phyloP scores from a whole-genome alignment of 192 early-diverging fungal species.

The Linnemannia elongata region DNA sequence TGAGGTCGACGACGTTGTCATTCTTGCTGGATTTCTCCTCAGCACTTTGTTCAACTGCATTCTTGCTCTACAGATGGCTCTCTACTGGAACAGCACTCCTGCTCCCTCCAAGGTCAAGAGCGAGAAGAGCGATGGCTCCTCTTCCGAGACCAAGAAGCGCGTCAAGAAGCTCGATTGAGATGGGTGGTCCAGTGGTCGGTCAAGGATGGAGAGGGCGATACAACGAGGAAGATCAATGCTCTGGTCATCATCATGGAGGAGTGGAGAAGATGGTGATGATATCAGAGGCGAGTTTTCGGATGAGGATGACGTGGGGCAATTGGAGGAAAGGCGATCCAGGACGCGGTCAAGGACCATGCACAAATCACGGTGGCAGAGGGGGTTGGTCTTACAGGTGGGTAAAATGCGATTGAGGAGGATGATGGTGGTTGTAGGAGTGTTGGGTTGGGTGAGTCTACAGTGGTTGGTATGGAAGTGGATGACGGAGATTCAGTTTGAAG shows the following conservation, averaged over 20 bases:
- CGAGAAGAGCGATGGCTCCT: slow-evolving; percentile 18
- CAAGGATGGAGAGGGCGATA: slow-evolving; percentile 28
- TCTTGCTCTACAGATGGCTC: slow-evolving; percentile 81
- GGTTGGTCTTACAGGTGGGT: slow-evolving; percentile 39
- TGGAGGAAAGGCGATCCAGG: slow-evolving; percentile 37
- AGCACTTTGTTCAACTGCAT: slow-evolving; percentile 84
- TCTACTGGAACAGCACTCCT: slow-evolving; percentile 75
- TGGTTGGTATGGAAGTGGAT: slow-evolving; percentile 47
- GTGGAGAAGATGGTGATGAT: not conserved
- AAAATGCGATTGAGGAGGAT: slow-evolving; percentile 21
- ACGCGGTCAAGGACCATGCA: slow-evolving; percentile 45
- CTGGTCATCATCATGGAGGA: slow-evolving; percentile 22
- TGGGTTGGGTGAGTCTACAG: slow-evolving; percentile 33
- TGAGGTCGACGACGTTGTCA: slow-evolving; percentile 87
- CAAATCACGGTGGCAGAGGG: slow-evolving; percentile 29
- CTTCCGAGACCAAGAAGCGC: slow-evolving; percentile 42
- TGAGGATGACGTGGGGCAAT: not conserved
- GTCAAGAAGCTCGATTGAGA: slow-evolving; percentile 58
- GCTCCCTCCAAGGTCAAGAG: slow-evolving; percentile 17
- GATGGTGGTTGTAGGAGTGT: slow-evolving; percentile 17
- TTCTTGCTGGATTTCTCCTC: slow-evolving; percentile 78
- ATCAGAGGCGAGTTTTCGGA: slow-evolving; percentile 7
- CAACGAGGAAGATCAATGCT: slow-evolving; percentile 30
- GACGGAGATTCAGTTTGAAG: slow-evolving; percentile 43
- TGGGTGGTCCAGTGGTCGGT: slow-evolving; percentile 56